Base-by-base conservation (phyloP, 192 early-diverging fungal species). In the Coemansia sp. region DNA sequence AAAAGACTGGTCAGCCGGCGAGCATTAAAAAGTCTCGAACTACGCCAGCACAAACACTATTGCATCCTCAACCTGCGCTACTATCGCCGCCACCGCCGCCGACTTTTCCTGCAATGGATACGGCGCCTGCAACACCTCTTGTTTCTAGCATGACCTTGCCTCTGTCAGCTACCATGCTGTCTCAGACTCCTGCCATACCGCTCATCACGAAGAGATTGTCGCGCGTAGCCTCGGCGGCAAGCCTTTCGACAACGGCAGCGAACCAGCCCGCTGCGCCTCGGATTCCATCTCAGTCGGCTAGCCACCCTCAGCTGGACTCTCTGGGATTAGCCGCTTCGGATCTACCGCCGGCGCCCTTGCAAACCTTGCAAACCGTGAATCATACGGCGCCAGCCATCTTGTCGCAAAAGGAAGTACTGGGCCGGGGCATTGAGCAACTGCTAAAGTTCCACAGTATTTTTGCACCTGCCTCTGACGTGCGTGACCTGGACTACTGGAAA, bases 401-500 rank as follows among this genome's bases (percentile, higher is more conserved):
- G 51, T 55, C 51, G 25, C 51, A 45, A n/a, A 25, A 61, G 37
- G 68, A 72, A 3, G 66, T 75, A 10, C 58, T 80, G 4, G 78
- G 78, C 27, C 10, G 36, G 1, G 73, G 75, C 1, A 41, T 77
- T n/a, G 72, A 75, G 72, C 72, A 69, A 55, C 60, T 82, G 46
- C 72, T 77, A 45, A 59, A 58, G 2, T 74, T 82, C 59, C 80
- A 77, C 59, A 65, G 72, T 25, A 27, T 32, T 2, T 53, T 82
- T 29, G 63, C 58, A 15, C 58, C 55, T 5, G 48, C 51, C 25
- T 50, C 12, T 25, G 63, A 19, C 9, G 25, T 29, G 53, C 72
- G 66, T 27, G 58, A 38, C 27, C 63, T 77, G 25, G 75, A 69
- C 25, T 68, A 62, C 46, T 82, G 80, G 75, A 67, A 58, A 4